phyloP scores from a whole-genome alignment of 1,139 yeast genomes.

The Kazachstania sp. region DNA sequence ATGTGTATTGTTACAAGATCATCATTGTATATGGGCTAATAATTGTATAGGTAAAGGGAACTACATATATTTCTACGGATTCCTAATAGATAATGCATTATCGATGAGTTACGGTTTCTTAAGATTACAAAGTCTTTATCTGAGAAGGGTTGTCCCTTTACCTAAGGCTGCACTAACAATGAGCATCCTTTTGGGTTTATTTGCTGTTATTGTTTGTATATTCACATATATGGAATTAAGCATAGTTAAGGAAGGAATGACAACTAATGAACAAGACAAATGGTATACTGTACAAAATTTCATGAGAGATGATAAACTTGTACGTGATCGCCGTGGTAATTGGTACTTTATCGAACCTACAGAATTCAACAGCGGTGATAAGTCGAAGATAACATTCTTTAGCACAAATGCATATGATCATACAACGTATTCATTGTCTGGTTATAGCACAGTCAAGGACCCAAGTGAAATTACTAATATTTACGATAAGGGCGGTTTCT shows the following conservation, averaged over 20 bases:
- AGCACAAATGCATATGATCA: conserved; percentile 28
- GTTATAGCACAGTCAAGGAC: conserved; percentile 11
- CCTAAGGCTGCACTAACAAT: conserved; percentile 17
- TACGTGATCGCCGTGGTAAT: conserved; percentile 10
- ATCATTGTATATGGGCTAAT: conserved; percentile 93
- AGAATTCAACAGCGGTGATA: background rate
- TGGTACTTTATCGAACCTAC: conserved; percentile 13
- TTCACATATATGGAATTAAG: conserved; percentile 57
- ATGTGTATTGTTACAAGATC: conserved; percentile 70
- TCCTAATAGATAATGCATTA: conserved; percentile 47
- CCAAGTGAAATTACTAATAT: conserved; percentile 18
- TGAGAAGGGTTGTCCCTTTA: conserved; percentile 1
- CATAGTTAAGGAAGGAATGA: conserved; percentile 66
- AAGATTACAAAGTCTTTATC: conserved; percentile 12
- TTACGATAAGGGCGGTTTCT: conserved; percentile 21
- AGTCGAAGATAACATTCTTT: conserved; percentile 14
- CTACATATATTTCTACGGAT: conserved; percentile 60
- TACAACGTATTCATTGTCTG: conserved; percentile 11
- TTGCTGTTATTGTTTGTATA: conserved; percentile 45
- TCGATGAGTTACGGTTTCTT: conserved; percentile 50
- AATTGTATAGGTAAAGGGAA: conserved; percentile 80
- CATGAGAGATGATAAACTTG: conserved; percentile 40
- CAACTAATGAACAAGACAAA: conserved; percentile 83
- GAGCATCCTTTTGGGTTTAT: conserved; percentile 40
- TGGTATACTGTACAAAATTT: conserved; percentile 70